phyloP scores from a whole-genome alignment of 768 basidiomycete species.

The Fibroporia radiculosa region DNA sequence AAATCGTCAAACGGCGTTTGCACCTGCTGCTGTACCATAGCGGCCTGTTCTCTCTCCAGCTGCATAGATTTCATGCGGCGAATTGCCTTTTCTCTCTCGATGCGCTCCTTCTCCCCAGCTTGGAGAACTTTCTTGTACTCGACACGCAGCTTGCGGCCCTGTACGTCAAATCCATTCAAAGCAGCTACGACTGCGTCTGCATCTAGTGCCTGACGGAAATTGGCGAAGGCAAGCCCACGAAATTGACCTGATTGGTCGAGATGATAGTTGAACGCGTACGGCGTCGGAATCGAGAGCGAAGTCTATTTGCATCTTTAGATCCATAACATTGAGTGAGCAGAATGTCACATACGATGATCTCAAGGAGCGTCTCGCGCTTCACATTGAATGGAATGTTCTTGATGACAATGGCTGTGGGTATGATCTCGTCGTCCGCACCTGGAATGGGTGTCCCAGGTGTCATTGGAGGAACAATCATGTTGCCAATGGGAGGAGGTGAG shows the following conservation, averaged over 20 bases:
- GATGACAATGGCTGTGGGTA: constrained; percentile 98
- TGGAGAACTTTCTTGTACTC: constrained; percentile 99
- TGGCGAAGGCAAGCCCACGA: constrained; percentile 96
- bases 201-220: constrained; percentile 86
- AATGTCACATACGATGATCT: constrained; percentile 76
- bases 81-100: constrained; percentile 97
- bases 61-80: constrained; percentile 98
- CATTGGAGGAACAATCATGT: constrained; percentile 34
- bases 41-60: constrained; percentile 72
- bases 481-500: constrained; percentile 53
- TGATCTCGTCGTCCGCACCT: constrained; percentile 79
- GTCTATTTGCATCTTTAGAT: constrained; percentile 38
- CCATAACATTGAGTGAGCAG: background rate
- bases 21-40: constrained; percentile 32
- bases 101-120: constrained; percentile 97
- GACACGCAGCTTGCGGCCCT: constrained; percentile 94
- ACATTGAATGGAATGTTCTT: constrained; percentile 99
- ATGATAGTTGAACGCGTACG: constrained; percentile 99
- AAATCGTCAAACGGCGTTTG: constrained; percentile 58
- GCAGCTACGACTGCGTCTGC: constrained; percentile 95
- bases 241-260: constrained; percentile 94
- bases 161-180: constrained; percentile 92
- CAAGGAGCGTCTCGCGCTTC: constrained; percentile 90
- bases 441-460: constrained; percentile 43
- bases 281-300: constrained; percentile 89